Conservation (phyloP, 179 eudicot species). For the Beta lomatogona region DNA sequence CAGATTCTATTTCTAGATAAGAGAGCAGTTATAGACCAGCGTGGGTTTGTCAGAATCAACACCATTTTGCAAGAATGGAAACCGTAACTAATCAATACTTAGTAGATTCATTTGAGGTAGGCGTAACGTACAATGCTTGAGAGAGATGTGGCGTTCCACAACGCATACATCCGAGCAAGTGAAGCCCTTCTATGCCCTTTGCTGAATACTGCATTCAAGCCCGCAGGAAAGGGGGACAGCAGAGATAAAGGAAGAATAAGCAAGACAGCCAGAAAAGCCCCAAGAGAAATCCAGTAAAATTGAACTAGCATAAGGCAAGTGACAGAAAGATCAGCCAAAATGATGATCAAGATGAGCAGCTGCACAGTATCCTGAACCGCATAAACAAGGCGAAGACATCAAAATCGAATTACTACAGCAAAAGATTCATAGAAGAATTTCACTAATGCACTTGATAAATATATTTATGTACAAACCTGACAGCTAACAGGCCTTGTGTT, state of each 20-base stretch:
- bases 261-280: constrained; percentile 73
- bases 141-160: constrained; percentile 81
- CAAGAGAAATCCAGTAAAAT: constrained; percentile 81
- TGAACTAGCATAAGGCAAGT: constrained; percentile 73
- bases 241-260: constrained; percentile 84
- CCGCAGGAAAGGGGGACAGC: constrained; percentile 83
- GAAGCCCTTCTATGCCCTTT: constrained; percentile 72
- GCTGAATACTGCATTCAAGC: constrained; percentile 80
- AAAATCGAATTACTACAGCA: background rate
- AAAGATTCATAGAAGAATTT: constrained; percentile 1
- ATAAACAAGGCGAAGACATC: constrained; percentile 19
- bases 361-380: constrained; percentile 74
- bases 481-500: constrained; percentile 76
- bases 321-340: constrained; percentile 71
- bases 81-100: background rate
- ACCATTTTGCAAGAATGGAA: background rate
- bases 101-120: background rate
- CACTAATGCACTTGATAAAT: background rate
- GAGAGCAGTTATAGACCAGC: background rate
- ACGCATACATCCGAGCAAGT: constrained; percentile 82
- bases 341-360: constrained; percentile 69
- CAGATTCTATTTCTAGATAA: background rate
- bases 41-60: background rate
- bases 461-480: constrained; percentile 48
- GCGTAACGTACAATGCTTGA: constrained; percentile 67